phyloP scores from a whole-genome alignment of 1,139 yeast genomes.

The Pichia sp. region DNA sequence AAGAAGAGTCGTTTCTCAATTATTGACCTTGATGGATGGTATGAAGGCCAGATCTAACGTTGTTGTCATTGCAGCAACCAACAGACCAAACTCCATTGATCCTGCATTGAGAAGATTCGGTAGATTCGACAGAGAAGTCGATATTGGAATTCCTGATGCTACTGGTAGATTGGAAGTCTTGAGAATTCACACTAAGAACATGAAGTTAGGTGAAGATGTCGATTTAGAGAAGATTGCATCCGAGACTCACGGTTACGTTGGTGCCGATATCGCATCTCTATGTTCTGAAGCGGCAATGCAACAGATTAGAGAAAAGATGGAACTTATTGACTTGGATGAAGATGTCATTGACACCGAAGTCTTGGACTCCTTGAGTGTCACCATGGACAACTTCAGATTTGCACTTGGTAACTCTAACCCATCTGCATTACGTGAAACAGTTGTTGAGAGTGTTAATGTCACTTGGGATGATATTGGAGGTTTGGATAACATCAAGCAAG shows the following conservation, averaged over 20 bases:
- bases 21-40: constrained; percentile 97
- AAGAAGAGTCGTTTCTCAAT: constrained; percentile 96
- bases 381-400: constrained; percentile 98
- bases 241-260: constrained; percentile 97
- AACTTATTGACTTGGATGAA: constrained; percentile 92
- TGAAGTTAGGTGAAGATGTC: constrained; percentile 93
- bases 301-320: constrained; percentile 99
- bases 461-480: constrained; percentile 99
- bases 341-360: constrained; percentile 98
- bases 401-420: constrained; percentile 98
- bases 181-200: constrained; percentile 91
- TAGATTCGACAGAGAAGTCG: constrained; percentile 98
- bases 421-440: constrained; percentile 98
- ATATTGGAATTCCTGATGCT: constrained; percentile 98
- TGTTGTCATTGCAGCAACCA: constrained; percentile 93
- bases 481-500: constrained; percentile 89
- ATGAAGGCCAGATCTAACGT: constrained; percentile 98
- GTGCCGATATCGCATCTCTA: constrained; percentile 88
- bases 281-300: constrained; percentile 99
- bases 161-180: constrained; percentile 96
- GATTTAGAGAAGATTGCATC: constrained; percentile 88
- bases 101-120: constrained; percentile 99
- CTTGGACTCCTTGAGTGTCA: constrained; percentile 92
- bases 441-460: constrained; percentile 96
- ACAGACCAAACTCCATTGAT: constrained; percentile 97